phyloP scores from a whole-genome alignment of 1,139 yeast genomes.

The Protomyces macrosporus region DNA sequence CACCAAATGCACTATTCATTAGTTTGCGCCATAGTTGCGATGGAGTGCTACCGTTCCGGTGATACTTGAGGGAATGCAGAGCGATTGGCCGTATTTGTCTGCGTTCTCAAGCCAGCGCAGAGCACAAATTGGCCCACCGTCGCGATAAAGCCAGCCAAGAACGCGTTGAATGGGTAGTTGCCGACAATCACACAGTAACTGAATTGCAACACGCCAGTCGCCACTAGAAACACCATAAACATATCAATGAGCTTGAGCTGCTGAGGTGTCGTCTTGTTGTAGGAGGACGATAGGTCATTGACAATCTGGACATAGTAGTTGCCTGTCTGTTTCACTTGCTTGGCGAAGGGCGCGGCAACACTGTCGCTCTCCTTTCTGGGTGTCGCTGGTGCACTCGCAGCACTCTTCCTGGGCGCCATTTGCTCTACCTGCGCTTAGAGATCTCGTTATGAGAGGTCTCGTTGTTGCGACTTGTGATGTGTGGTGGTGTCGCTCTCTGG shows the following conservation, averaged over 20 bases:
- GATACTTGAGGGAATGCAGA: conserved; percentile 50
- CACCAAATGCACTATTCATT: conserved; percentile 68
- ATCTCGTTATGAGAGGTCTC: too few relatives aligned
- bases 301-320: conserved; percentile 1
- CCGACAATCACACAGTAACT: conserved; percentile 71
- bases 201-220: conserved; percentile 72
- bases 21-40: neutral
- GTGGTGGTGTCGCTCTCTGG: too few relatives aligned
- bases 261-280: conserved; percentile 28
- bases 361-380: neutral
- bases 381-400: neutral
- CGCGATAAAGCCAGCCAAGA: conserved; percentile 82
- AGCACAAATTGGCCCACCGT: conserved; percentile 96
- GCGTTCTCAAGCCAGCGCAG: conserved; percentile 65
- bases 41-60: conserved; percentile 48
- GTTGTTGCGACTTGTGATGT: too few relatives aligned
- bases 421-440: neutral
- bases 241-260: conserved; percentile 58
- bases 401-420: neutral
- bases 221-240: conserved; percentile 68
- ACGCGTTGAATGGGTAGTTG: conserved; percentile 91
- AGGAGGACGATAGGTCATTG: conserved; percentile 16
- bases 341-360: neutral
- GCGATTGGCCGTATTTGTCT: conserved; percentile 46
- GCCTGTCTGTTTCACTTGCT: neutral